Evolutionary conservation across 208 protist species (phyloP).

Genomic region (Crithidia expoeki): DNA sequence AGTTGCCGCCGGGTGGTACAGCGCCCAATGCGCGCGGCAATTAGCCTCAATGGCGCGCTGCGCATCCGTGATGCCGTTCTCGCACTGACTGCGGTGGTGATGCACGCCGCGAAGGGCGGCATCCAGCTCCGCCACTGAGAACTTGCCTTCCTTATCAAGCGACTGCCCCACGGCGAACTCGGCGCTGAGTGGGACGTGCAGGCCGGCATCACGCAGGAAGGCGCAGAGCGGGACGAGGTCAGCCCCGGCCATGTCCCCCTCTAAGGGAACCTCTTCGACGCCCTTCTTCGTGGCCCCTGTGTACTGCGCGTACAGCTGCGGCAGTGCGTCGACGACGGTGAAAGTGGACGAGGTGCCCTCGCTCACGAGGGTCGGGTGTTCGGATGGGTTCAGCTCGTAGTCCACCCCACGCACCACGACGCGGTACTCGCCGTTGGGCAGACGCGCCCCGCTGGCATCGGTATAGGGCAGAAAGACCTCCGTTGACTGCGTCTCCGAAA

Average conservation of each 20-base stretch:
- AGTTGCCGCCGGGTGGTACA: constrained; percentile 78
- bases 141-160: constrained; percentile 57
- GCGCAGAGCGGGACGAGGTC: constrained; percentile 73
- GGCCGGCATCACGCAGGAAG: constrained; percentile 70
- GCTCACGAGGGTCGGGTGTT: constrained; percentile 46
- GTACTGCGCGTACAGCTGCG: constrained; percentile 68
- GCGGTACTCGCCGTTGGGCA: constrained; percentile 77
- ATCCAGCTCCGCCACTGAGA: constrained; percentile 55
- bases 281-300: constrained; percentile 24
- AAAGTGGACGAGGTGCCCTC: constrained; percentile 71
- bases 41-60: constrained; percentile 60
- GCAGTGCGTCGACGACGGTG: constrained; percentile 71
- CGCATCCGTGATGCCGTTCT: constrained; percentile 56
- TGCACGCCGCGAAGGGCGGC: constrained; percentile 39
- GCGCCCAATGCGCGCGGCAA: constrained; percentile 68
- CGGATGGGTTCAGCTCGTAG: constrained; percentile 30
- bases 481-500: constrained; percentile 49
- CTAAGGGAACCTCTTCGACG: constrained; percentile 12
- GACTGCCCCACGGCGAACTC: constrained; percentile 83
- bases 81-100: constrained; percentile 56
- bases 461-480: constrained; percentile 77
- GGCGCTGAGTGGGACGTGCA: constrained; percentile 73
- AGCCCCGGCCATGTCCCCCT: constrained; percentile 34
- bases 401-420: constrained; percentile 79
- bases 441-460: constrained; percentile 40